Evolutionary conservation across 306 rosid genomes (phyloP).

Genomic region (Casuarina equisetifolia): DNA sequence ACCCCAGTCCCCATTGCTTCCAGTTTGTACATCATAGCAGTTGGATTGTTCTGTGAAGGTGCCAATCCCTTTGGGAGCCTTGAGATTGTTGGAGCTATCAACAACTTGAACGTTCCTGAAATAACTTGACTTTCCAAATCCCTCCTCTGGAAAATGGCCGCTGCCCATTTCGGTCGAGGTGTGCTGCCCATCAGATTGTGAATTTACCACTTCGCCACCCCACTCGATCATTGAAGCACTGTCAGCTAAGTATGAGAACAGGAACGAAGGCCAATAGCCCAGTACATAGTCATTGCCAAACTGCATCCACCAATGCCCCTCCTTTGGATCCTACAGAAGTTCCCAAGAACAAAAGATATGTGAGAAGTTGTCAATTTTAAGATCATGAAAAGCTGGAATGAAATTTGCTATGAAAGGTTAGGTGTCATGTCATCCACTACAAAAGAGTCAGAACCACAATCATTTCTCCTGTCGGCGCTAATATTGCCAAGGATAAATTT

Average conservation of each 20-base stretch:
- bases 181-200: slow-evolving; percentile 77
- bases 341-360: background rate
- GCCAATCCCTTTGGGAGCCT: slow-evolving; percentile 80
- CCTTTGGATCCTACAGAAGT: slow-evolving; percentile 73
- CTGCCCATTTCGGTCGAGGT: slow-evolving; percentile 97
- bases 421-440: too few relatives aligned
- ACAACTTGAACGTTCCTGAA: slow-evolving; percentile 91
- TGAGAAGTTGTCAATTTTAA: background rate
- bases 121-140: slow-evolving; percentile 90
- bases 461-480: slow-evolving; percentile 13
- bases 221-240: slow-evolving; percentile 98
- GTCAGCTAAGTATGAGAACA: slow-evolving; percentile 90
- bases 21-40: slow-evolving; percentile 96
- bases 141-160: slow-evolving; percentile 92
- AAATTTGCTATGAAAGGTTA: background rate
- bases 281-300: slow-evolving; percentile 79
- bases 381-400: slow-evolving; percentile 7
- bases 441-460: slow-evolving; percentile 30
- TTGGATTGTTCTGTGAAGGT: slow-evolving; percentile 86
- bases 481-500: slow-evolving; percentile 12
- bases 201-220: slow-evolving; percentile 99
- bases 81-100: slow-evolving; percentile 89
- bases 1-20: slow-evolving; percentile 95
- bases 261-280: slow-evolving; percentile 96
- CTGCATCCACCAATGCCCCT: slow-evolving; percentile 99